Base-by-base conservation (phyloP, 148 eudicot species). In the Heliamphora exappendiculata region DNA sequence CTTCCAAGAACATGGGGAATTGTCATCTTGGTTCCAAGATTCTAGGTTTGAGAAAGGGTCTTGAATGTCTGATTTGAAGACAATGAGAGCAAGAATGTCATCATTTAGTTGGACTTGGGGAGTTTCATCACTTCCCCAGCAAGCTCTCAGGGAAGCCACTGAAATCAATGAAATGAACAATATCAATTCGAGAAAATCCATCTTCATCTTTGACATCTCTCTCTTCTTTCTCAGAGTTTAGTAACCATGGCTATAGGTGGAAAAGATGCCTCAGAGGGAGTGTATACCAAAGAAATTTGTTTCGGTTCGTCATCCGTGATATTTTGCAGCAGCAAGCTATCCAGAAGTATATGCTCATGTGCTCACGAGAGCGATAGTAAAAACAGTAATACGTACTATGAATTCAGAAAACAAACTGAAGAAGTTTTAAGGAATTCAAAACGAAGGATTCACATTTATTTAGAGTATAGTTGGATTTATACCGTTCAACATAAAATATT, bases 11-110 rank as follows among this genome's bases (percentile, higher is more conserved):
- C 99, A 95, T 20, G 99, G 89, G n/a, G 99, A 91, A 36, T 78
- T 42, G 65, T 91, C 94, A 74, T 95, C 98, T 76, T 93, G 91
- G 64, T 85, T 91, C 99, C 99, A 95, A 22, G 98, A 89, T 22
- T 73, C 67, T 22, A 82, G 87, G 81, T 81, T 6, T 5, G 76
- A 79, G 44, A 4, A 41, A 3, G 98, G 89, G 77, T 95, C 86
- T 3, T 78, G 78, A 14, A 95, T 79, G 68, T 82, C 87, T 20
- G 99, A 78, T 80, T 91, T 95, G 93, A 95, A 95, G 67, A 93
- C 98, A 75, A 93, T 88, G 39, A 95, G 93, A 62, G 98, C 99
- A 17, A 95, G 80, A 29, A 95, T 82, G n/a, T 95, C 99, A 78
- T 95, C 97, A 78, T 91, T 88, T 4, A 91, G 89, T 73, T 77